Evolutionary conservation across 2,329 filamentous ascomycete genomes (phyloP).

Genomic region (Pseudocercospora musae): DNA sequence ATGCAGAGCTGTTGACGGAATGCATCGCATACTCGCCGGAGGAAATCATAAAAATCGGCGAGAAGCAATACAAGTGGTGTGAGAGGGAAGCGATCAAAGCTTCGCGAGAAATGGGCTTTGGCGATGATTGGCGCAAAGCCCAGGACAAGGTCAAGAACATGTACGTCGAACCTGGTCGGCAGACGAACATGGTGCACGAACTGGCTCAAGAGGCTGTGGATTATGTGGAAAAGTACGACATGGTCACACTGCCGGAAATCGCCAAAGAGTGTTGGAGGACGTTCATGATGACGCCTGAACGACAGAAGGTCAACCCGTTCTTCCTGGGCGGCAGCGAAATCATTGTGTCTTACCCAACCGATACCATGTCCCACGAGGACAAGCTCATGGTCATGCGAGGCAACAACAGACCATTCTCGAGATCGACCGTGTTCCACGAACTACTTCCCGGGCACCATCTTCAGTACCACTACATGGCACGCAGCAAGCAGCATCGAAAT

Average conservation of each 20-base stretch:
- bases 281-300: slow-evolving; percentile 54
- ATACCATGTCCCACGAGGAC: slow-evolving; percentile 51
- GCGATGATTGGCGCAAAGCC: slow-evolving; percentile 50
- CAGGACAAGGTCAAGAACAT: slow-evolving; percentile 56
- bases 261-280: slow-evolving; percentile 55
- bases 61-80: slow-evolving; percentile 56
- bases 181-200: slow-evolving; percentile 51
- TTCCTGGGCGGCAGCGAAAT: slow-evolving; percentile 57
- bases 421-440: slow-evolving; percentile 60
- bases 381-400: slow-evolving; percentile 61
- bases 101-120: slow-evolving; percentile 48
- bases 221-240: slow-evolving; percentile 53
- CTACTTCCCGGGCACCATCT: slow-evolving; percentile 59
- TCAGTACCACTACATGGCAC: slow-evolving; percentile 50
- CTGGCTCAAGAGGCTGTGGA: slow-evolving; percentile 52
- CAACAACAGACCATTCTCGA: slow-evolving; percentile 57
- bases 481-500: slow-evolving; percentile 49
- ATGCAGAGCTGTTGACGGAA: slow-evolving; percentile 54
- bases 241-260: slow-evolving; percentile 55
- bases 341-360: slow-evolving; percentile 56
- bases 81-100: slow-evolving; percentile 54
- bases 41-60: slow-evolving; percentile 52
- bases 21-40: slow-evolving; percentile 59
- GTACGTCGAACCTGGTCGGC: slow-evolving; percentile 53
- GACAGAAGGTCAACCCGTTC: slow-evolving; percentile 57